Evolutionary conservation across 257 asterid genomes (phyloP).

Genomic region (Galeopsis tetrahit): DNA sequence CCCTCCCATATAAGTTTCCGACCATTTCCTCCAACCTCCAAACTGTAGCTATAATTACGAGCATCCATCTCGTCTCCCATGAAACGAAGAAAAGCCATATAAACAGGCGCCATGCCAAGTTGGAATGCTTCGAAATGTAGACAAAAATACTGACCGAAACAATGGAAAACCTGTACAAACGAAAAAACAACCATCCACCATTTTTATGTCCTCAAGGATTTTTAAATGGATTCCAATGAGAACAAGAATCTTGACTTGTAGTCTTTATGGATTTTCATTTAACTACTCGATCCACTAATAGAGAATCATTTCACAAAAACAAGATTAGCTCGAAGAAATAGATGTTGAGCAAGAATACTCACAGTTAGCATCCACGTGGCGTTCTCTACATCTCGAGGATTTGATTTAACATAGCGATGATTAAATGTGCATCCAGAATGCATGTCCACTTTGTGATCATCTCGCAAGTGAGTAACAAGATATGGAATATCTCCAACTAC

Average conservation of each 20-base stretch:
- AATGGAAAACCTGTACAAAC: conserved; percentile 69
- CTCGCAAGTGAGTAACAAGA: conserved; percentile 79
- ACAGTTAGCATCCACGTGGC: conserved; percentile 98
- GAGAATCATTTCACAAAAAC: conserved; percentile 12
- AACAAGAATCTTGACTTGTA: neutral
- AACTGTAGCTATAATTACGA: conserved; percentile 78
- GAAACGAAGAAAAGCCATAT: conserved; percentile 89
- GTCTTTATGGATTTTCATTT: neutral
- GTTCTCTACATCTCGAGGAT: conserved; percentile 93
- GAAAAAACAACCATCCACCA: neutral
- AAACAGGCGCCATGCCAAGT: conserved; percentile 88
- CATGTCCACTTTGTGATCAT: conserved; percentile 93
- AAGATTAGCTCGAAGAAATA: neutral
- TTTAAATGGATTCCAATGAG: neutral
- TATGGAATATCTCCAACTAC: conserved; percentile 73
- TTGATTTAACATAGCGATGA: conserved; percentile 91
- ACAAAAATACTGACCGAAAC: conserved; percentile 86
- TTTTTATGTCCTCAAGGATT: conserved; percentile 2
- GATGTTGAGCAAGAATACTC: conserved; percentile 36
- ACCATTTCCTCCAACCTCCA: conserved; percentile 88
- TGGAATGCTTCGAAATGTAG: conserved; percentile 90
- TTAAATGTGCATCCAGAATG: conserved; percentile 92
- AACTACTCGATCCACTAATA: conserved; percentile 1
- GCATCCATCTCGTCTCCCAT: conserved; percentile 89
- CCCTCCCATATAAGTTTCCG: conserved; percentile 81